Base-by-base conservation (phyloP, 2,329 filamentous ascomycete genomes). In the Ceratocystis albifundus region DNA sequence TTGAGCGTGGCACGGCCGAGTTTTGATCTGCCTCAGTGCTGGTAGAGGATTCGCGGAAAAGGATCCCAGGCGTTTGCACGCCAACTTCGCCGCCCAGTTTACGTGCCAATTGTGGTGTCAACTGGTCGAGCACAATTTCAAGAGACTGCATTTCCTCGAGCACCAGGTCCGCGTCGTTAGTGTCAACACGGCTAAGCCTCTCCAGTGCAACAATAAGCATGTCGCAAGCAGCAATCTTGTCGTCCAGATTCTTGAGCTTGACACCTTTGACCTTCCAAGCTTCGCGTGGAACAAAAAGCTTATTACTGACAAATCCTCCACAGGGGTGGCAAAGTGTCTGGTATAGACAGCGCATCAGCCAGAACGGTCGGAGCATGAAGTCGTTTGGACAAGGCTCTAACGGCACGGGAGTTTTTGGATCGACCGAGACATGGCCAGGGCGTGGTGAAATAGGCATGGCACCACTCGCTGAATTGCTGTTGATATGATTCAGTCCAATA, bases 81-180 rank as follows among this genome's bases (percentile, higher is more conserved):
- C 94, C 94, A 10, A 99, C 94, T 70, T 99, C 94, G 72, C 82
- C 90, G n/a, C 94, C 93, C 3, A 99, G 82, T 72, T 91, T 96
- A 73, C 95, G 93, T 4, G 84, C 78, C 53, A 97, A 78, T 2
- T 82, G 80, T 0, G 80, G 77, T 74, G 96, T 92, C 0, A 92
- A 89, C 73, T 93, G 88, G 72, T 97, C 93, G 36, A 99, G 80
- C 36, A 96, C 83, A 46, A 81, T 80, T 75, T 99, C 94, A 3
- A 99, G 80, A 1, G 85, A 82, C 74, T 97, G 91, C 87, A 99
- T 94, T 75, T 99, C 94, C 71, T 96, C 91, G 17, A 96, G 80
- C 22, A 97, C 86, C 0, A 91, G 90, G 73, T 96, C 93, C 0
- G 93, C 92, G 73, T 99, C 93, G 69, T 85, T 88, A 0, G 88